A percentile compares a stretch with the other conserved stretches of the same genome.
These are phyloP conservation scores for Aspergillus affinis DNA, from an alignment of 495 filamentous ascomycete genomes.

Conservation along the genomic window DNA sequence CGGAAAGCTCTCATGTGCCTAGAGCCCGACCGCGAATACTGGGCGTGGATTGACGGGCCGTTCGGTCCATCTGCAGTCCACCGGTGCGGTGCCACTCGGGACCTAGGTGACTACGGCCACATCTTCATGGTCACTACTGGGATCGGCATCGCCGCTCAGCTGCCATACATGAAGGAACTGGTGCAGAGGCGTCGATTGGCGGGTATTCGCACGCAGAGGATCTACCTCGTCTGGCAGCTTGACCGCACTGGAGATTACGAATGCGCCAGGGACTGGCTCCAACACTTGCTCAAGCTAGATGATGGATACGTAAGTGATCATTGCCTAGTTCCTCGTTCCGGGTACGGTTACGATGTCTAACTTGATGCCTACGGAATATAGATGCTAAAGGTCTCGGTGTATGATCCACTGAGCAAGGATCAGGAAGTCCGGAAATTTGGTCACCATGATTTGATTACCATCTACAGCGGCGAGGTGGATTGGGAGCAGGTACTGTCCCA, in stretches of 20 bases:
- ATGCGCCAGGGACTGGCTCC: conserved; percentile 19
- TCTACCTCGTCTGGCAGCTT: conserved; percentile 34
- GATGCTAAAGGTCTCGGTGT: conserved; percentile 12
- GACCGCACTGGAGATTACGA: conserved; percentile 25
- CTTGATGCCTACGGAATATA: conserved; percentile 1
- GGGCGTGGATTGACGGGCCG: conserved; percentile 35
- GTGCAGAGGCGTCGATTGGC: conserved; percentile 29
- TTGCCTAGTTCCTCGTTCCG: neutral
- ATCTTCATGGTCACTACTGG: conserved; percentile 35
- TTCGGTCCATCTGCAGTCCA: conserved; percentile 27
- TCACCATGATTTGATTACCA: conserved; percentile 8
- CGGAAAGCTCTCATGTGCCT: conserved; percentile 17
- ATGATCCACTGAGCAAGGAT: neutral
- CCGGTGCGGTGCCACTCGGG: conserved; percentile 5
- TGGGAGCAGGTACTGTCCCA: conserved; percentile 4
- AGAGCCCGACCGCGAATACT: conserved; percentile 15
- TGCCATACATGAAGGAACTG: conserved; percentile 39
- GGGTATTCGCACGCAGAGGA: conserved; percentile 27
- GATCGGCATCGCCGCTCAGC: conserved; percentile 37
- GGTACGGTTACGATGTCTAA: neutral
- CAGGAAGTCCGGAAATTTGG: conserved; percentile 1
- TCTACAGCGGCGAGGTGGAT: conserved; percentile 2
- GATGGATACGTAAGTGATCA: conserved; percentile 19
- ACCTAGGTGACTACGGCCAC: conserved; percentile 32
- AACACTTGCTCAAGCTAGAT: conserved; percentile 21